Evolutionary conservation across 345 rosid species (phyloP).

Genomic region (Pelargonium nanum): DNA sequence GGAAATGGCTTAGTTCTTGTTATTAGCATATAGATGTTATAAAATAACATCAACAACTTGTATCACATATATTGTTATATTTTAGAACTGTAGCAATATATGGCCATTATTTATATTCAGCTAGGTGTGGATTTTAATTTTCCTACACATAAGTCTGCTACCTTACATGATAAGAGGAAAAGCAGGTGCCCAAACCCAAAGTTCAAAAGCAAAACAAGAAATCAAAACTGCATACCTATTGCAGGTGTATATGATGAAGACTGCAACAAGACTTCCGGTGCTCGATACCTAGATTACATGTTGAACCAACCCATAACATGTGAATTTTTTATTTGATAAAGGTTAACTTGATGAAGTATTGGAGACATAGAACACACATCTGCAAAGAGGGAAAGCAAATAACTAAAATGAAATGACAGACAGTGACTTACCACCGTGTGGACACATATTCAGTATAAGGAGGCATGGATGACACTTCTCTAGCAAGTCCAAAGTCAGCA

Average conservation of each 20-base stretch:
- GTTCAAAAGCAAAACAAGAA: not conserved
- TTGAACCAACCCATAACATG: slow-evolving; percentile 5
- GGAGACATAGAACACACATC: not conserved
- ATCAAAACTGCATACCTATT: slow-evolving; percentile 38
- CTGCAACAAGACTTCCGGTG: slow-evolving; percentile 88
- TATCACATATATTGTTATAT: no score
- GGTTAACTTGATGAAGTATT: slow-evolving; percentile 1
- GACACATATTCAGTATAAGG: slow-evolving; percentile 98
- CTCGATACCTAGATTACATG: slow-evolving; percentile 60
- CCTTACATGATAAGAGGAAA: no score
- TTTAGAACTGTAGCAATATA: no score
- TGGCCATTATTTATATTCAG: no score
- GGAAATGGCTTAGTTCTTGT: no score
- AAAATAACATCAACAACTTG: no score
- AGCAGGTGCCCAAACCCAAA: not conserved
- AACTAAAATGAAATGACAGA: not conserved
- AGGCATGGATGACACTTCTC: slow-evolving; percentile 83
- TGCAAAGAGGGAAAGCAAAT: not conserved
- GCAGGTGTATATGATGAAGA: slow-evolving; percentile 83
- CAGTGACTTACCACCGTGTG: slow-evolving; percentile 63
- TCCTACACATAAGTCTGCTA: not conserved
- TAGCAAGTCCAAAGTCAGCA: slow-evolving; percentile 94
- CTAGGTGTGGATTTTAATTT: not conserved
- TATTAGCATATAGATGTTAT: no score
- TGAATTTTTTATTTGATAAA: not conserved